Conservation (phyloP, 371 early-diverging fungal species). For the Apophysomyces trapeziformis region DNA sequence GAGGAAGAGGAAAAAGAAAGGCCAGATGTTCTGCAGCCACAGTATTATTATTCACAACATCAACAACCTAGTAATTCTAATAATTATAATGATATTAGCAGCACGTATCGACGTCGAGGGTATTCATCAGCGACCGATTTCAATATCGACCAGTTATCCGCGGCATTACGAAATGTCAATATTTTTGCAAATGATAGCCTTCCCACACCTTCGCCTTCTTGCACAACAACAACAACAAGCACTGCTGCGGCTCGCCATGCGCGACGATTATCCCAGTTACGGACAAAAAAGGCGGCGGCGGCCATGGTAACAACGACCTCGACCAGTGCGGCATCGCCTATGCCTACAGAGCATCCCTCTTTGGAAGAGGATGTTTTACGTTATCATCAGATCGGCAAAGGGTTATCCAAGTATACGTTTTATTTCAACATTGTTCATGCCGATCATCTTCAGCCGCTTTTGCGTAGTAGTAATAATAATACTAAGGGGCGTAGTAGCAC, state of each 20-base stretch:
- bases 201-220: conserved; percentile 10
- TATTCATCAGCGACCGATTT: conserved; percentile 8
- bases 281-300: conserved; percentile 1
- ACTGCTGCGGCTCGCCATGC: not conserved
- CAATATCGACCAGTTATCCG: conserved; percentile 21
- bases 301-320: conserved; percentile 15
- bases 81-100: not conserved
- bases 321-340: not conserved
- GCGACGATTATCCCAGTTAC: not conserved
- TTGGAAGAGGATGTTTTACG: conserved; percentile 15
- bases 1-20: not conserved
- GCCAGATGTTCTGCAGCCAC: not conserved
- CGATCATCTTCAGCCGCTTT: conserved; percentile 31
- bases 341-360: too few species aligned
- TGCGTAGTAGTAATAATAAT: conserved; percentile 11
- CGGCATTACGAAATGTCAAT: conserved; percentile 21
- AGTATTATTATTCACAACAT: not conserved
- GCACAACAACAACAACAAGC: conserved; percentile 2
- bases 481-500: conserved; percentile 4
- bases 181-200: conserved; percentile 13
- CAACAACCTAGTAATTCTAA: too few species aligned
- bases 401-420: conserved; percentile 38
- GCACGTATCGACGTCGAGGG: not conserved
- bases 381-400: conserved; percentile 53
- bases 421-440: conserved; percentile 45